A percentile compares a stretch with the other conserved stretches of the same genome.
Conservation (phyloP, 2,329 filamentous ascomycete species). For the Blastomyces gilchristii region DNA sequence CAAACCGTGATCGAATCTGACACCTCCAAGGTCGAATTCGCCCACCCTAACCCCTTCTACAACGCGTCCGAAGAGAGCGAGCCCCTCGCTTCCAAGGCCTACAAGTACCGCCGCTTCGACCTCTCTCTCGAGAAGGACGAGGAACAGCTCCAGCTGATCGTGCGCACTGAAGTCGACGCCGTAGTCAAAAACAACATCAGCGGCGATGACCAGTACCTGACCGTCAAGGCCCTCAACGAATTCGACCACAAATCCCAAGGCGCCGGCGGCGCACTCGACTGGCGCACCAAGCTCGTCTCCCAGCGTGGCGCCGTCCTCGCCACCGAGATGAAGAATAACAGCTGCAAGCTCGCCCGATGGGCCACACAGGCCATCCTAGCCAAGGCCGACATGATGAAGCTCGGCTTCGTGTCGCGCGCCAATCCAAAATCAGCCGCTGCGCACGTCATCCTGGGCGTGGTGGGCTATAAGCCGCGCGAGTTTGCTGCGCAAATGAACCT, state of each 20-base stretch:
- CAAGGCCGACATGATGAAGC: slow-evolving; percentile 97
- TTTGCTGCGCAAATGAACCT: slow-evolving; percentile 98
- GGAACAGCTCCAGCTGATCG: slow-evolving; percentile 83
- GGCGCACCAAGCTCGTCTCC: slow-evolving; percentile 86
- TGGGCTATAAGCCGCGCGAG: slow-evolving; percentile 96
- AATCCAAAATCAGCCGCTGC: slow-evolving; percentile 89
- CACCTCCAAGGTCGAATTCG: slow-evolving; percentile 67
- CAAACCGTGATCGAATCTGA: slow-evolving; percentile 84
- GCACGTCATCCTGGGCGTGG: slow-evolving; percentile 88
- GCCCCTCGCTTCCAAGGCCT: slow-evolving; percentile 87
- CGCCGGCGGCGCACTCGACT: slow-evolving; percentile 88
- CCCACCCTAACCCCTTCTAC: slow-evolving; percentile 93
- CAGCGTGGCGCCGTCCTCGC: slow-evolving; percentile 95
- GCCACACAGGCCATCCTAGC: slow-evolving; percentile 93
- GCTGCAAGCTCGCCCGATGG: slow-evolving; percentile 96
- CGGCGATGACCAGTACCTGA: slow-evolving; percentile 83
- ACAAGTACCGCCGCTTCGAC: slow-evolving; percentile 97
- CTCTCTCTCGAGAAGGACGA: slow-evolving; percentile 83
- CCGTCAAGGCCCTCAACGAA: slow-evolving; percentile 95
- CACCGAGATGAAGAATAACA: slow-evolving; percentile 99
- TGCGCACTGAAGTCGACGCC: slow-evolving; percentile 90
- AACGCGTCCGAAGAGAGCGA: slow-evolving; percentile 86
- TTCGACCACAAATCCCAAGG: slow-evolving; percentile 98
- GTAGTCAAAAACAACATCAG: slow-evolving; percentile 89
- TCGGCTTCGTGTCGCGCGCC: slow-evolving; percentile 90